Percentiles rank a stretch among this genome's conserved stretches.
These are phyloP conservation scores for Boletellus emodensis DNA, from an alignment of 768 basidiomycete species.

Conservation along the genomic window DNA sequence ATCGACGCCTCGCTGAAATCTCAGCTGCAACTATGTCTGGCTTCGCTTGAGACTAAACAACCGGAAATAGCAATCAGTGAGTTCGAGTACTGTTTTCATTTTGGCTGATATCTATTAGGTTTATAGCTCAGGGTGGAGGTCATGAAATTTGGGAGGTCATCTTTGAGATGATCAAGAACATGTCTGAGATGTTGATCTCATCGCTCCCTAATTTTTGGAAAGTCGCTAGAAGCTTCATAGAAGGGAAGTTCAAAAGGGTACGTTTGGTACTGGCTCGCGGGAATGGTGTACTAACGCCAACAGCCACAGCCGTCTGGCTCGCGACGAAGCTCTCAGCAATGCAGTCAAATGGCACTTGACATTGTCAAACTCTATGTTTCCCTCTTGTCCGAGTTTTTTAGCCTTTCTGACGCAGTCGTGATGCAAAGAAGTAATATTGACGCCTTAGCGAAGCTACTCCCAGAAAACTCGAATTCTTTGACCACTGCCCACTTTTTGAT, in stretches of 20 bases:
- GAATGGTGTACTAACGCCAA: slow-evolving; percentile 1
- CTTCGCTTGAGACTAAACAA: slow-evolving; percentile 60
- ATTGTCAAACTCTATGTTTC: slow-evolving; percentile 83
- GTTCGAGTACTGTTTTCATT: slow-evolving; percentile 3
- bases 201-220: slow-evolving; percentile 92
- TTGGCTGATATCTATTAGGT: not conserved
- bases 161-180: slow-evolving; percentile 71
- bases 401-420: slow-evolving; percentile 72
- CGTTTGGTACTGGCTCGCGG: slow-evolving; percentile 6
- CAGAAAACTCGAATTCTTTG: slow-evolving; percentile 74
- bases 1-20: slow-evolving; percentile 44
- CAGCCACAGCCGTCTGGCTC: slow-evolving; percentile 38
- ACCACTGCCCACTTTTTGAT: slow-evolving; percentile 77
- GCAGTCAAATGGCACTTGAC: slow-evolving; percentile 83
- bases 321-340: slow-evolving; percentile 78
- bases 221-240: slow-evolving; percentile 85
- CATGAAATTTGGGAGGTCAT: slow-evolving; percentile 81
- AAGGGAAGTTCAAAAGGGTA: slow-evolving; percentile 91
- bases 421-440: slow-evolving; percentile 43
- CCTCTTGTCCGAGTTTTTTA: slow-evolving; percentile 82
- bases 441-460: slow-evolving; percentile 52
- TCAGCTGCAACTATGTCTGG: slow-evolving; percentile 59
- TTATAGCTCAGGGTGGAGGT: slow-evolving; percentile 62
- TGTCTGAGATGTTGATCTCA: slow-evolving; percentile 84
- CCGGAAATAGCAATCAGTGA: slow-evolving; percentile 59